Base-by-base conservation (phyloP, 805 yeast genomes). In the Nakazawaea holstii region DNA sequence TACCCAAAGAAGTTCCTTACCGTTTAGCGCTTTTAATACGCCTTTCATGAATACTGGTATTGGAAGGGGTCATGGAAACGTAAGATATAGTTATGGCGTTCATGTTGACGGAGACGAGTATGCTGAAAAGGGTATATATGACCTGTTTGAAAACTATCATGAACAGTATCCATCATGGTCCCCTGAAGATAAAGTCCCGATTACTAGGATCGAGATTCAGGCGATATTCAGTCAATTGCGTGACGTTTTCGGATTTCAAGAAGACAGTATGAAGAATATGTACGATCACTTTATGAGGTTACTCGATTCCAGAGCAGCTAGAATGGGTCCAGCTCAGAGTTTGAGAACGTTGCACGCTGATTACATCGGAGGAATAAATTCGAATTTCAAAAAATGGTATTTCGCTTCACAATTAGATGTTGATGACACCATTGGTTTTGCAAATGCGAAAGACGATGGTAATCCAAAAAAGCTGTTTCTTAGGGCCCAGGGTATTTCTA, bases 301-400 rank as follows among this genome's bases (percentile, higher is more conserved):
- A 51, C 67, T 84, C 35, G 90, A 84, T 55, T 82, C 89, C 0
- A 70, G 90, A 52, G 77, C 89, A 1, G 76, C 88, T 0, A 69
- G 92, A 54, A 74, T 80, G 77, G 69, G 75, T 1, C 77, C 87
- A 0, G 52, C 49, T 4, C 67, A 66, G 24, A 88, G 91, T 0
- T 69, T 85, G 39, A 65, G 68, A 45, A 70, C 85, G 0, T 55
- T 85, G 8, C 91, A 86, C 61, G 82, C 83, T 1, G 92, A 85
- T 59, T 86, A 84, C 57, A 80, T 85, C 57, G 87, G 89, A 3
- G 94, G 92, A 0, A 56, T 71, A 3, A 77, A 80, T 54, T 69
- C 92, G 1, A 85, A 85, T 57, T 85, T 77, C 59, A 72, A 75
- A 50, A 84, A 80, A 54, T 85, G 94, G 94, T 84, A 82, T 56